Percentiles rank a stretch among this genome's conserved stretches.
phyloP scores from a whole-genome alignment of 176 grass and related monocot genomes.

The Paspalum vaginatum region DNA sequence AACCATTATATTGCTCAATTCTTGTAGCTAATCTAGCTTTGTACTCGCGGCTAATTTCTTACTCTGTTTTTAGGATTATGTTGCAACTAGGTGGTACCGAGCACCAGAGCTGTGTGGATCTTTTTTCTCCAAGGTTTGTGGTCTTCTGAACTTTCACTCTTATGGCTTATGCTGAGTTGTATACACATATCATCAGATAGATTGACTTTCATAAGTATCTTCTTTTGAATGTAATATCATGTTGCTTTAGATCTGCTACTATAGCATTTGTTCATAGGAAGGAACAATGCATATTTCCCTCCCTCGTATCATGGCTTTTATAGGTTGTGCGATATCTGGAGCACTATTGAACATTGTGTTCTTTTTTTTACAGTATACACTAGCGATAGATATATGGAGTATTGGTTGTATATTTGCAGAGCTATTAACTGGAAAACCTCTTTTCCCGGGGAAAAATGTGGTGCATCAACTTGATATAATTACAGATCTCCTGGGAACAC shows the following conservation, averaged over 20 bases:
- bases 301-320: neutral
- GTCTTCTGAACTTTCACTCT: slow-evolving; percentile 4
- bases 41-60: slow-evolving; percentile 32
- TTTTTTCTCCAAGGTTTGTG: slow-evolving; percentile 89
- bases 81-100: slow-evolving; percentile 98
- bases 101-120: slow-evolving; percentile 97
- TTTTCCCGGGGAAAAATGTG: slow-evolving; percentile 98
- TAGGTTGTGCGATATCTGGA: slow-evolving; percentile 13
- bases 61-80: slow-evolving; percentile 77
- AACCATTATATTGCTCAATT: slow-evolving; percentile 6
- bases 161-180: slow-evolving; percentile 17
- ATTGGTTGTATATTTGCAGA: slow-evolving; percentile 98
- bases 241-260: slow-evolving; percentile 3
- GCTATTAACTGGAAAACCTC: slow-evolving; percentile 87
- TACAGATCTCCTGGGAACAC: slow-evolving; percentile 90
- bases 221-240: slow-evolving; percentile 10
- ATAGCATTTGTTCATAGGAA: neutral
- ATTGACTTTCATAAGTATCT: slow-evolving; percentile 1
- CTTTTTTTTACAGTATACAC: slow-evolving; percentile 74
- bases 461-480: slow-evolving; percentile 96
- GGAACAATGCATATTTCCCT: neutral
- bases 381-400: slow-evolving; percentile 99
- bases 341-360: slow-evolving; percentile 15
- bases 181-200: neutral
- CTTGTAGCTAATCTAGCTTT: slow-evolving; percentile 20